Base-by-base conservation (phyloP, 2,329 filamentous ascomycete genomes). In the Davidsoniella virescens region DNA sequence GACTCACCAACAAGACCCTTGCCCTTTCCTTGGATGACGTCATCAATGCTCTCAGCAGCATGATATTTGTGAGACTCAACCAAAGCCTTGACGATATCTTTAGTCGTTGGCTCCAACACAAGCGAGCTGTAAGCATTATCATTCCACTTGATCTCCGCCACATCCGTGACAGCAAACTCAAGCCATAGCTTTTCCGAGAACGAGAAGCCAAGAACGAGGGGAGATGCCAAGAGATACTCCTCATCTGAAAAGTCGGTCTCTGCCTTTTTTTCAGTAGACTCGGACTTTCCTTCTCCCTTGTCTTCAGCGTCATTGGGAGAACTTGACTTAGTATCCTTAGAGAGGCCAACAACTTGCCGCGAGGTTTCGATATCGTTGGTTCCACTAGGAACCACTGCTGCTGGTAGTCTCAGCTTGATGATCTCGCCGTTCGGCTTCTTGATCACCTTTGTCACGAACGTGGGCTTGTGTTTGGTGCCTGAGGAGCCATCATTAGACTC, bases 131-230 rank as follows among this genome's bases (percentile, higher is more conserved):
- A 72, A 0, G 69, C 69, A 5, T 63, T 56, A 52, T 65, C 63
- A 55, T 72, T 71, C 69, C 69, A 71, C 5, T 58, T 46, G 43
- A 71, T 59, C 3, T 65, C 63, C 38, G 60, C 56, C 52, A 70
- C 62, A 45, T 70, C 64, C 38, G 70, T 66, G 23, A 69, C 56
- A 37, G 61, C 66, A 39, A 69, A 67, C 26, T 47, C 44, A 5
- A 47, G 29, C 44, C 44, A 47, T 3, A 47, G 3, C 42, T 45
- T 36, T 60, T 57, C 59, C 25, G 2, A 7, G 2, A 43, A 51
- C 1, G 85, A 78, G 58, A 94, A 94, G 0, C 87, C 88, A 1
- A 93, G 73, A 0, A 94, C 84, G 0, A 93, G 80, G 0, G 87
- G 83, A 2, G 84, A 90, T 2, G 87, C 80, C 45, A 93, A 81